Percentiles rank a stretch among this genome's conserved stretches.
Evolutionary conservation across 1,284 basidiomycete genomes (phyloP).

Genomic region (Ganoderma resinaceum): DNA sequence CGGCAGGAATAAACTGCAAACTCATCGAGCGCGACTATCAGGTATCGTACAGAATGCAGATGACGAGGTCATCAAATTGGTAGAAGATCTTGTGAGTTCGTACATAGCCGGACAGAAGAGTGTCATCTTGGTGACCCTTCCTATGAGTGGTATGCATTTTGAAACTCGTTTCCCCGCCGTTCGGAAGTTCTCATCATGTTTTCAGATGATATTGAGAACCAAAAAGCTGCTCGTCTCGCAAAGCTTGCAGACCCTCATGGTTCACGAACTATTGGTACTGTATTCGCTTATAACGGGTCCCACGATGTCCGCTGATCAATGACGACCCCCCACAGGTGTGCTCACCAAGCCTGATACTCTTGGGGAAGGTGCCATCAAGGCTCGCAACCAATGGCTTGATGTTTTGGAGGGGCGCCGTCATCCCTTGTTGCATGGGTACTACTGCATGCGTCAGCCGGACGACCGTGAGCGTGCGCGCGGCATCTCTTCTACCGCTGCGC

Average conservation of each 20-base stretch:
- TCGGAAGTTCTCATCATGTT: not conserved
- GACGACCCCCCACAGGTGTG: not conserved
- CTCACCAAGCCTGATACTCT: not conserved
- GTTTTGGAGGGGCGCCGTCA: conserved; percentile 56
- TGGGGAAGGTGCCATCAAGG: not conserved
- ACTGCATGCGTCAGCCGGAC: conserved; percentile 67
- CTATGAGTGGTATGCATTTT: conserved; percentile 58
- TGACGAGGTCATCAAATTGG: conserved; percentile 43
- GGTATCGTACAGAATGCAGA: not conserved
- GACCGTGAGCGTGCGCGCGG: conserved; percentile 55
- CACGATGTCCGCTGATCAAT: not conserved
- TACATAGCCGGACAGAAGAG: conserved; percentile 48
- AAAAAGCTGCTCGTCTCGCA: not conserved
- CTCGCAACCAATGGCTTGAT: conserved; percentile 50
- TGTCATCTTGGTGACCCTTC: conserved; percentile 66
- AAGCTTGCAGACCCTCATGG: not conserved
- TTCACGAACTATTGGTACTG: not conserved
- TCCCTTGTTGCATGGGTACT: conserved; percentile 63
- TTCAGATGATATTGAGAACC: not conserved
- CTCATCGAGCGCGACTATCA: not conserved
- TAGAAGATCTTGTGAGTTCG: conserved; percentile 52
- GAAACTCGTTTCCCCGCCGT: not conserved
- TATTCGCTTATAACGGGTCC: not conserved
- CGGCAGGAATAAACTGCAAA: not conserved
- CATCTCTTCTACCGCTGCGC: conserved; percentile 46